A percentile compares a stretch with the other conserved stretches of the same genome.
These are phyloP conservation scores for Diplodia sapinea DNA, from an alignment of 2,329 filamentous ascomycete species.

Conservation along the genomic window DNA sequence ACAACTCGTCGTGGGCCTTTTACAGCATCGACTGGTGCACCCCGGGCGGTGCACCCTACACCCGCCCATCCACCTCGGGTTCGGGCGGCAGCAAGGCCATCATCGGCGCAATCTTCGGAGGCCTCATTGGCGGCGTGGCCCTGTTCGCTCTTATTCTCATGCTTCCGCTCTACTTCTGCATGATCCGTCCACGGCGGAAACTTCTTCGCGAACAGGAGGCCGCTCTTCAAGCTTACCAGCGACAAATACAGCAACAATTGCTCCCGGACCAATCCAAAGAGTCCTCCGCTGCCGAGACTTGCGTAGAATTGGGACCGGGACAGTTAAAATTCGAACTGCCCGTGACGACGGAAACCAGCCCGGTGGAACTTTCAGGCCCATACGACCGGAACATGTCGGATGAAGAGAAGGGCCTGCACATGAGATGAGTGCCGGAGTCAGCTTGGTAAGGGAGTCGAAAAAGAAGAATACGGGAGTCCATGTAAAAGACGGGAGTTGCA, in stretches of 20 bases:
- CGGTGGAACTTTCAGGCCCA: neutral
- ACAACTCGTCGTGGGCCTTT: conserved; percentile 40
- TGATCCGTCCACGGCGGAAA: conserved; percentile 6
- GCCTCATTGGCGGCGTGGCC: conserved; percentile 3
- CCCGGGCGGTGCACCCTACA: conserved; percentile 34
- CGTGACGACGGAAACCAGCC: neutral
- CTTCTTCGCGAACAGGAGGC: conserved; percentile 16
- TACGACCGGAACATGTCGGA: conserved; percentile 14
- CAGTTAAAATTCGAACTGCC: conserved; percentile 5
- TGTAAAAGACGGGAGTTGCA: too few species aligned
- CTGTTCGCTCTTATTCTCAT: neutral
- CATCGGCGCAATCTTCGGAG: conserved; percentile 10
- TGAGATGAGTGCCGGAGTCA: neutral
- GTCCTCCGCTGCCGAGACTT: too few species aligned
- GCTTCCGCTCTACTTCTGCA: conserved; percentile 9
- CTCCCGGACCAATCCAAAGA: neutral
- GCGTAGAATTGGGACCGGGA: neutral
- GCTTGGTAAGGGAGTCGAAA: neutral
- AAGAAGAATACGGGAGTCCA: too few species aligned
- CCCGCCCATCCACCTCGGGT: neutral
- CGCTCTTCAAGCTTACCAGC: conserved; percentile 2
- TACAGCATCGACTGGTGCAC: conserved; percentile 38
- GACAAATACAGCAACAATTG: neutral
- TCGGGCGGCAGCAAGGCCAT: conserved; percentile 24
- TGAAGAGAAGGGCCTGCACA: conserved; percentile 7